A percentile compares a stretch with the other conserved stretches of the same genome.
Conservation (phyloP, 2,329 filamentous ascomycete species). For the Talaromyces verruculosus region DNA sequence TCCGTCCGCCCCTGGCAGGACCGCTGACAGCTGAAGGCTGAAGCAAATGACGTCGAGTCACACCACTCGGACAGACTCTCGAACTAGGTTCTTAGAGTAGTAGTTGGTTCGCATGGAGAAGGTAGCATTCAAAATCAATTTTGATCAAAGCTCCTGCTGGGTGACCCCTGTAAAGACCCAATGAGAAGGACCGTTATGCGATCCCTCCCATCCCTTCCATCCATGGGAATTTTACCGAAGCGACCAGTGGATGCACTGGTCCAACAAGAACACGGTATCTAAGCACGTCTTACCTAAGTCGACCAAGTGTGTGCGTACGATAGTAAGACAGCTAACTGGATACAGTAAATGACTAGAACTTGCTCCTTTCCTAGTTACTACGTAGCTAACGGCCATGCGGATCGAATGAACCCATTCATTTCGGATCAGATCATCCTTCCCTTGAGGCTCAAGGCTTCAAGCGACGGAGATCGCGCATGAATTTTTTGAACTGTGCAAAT, state of each 20-base stretch:
- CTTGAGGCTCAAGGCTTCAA: background rate
- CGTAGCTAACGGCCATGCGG: background rate
- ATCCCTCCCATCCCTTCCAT: background rate
- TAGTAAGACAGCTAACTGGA: background rate
- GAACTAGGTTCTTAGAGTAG: background rate
- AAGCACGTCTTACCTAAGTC: background rate
- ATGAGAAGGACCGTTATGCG: background rate
- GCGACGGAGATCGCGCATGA: conserved; percentile 5
- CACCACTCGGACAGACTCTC: background rate
- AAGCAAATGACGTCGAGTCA: conserved; percentile 9
- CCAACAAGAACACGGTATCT: background rate
- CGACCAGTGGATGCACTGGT: background rate
- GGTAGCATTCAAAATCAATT: background rate
- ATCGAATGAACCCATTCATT: background rate
- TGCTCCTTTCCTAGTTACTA: background rate
- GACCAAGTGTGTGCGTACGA: background rate
- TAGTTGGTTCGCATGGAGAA: background rate
- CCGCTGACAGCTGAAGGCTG: background rate
- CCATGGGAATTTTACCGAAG: conserved; percentile 4
- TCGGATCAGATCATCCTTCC: background rate
- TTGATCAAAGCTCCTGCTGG: conserved; percentile 8
- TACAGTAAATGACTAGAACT: conserved; percentile 11
- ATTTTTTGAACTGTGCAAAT: background rate
- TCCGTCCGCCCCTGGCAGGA: background rate
- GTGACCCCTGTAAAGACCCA: conserved; percentile 1